Percentiles rank a stretch among this genome's conserved stretches.
Conservation (phyloP, 2,329 filamentous ascomycete species). For the Sphaceloma murrayae region DNA sequence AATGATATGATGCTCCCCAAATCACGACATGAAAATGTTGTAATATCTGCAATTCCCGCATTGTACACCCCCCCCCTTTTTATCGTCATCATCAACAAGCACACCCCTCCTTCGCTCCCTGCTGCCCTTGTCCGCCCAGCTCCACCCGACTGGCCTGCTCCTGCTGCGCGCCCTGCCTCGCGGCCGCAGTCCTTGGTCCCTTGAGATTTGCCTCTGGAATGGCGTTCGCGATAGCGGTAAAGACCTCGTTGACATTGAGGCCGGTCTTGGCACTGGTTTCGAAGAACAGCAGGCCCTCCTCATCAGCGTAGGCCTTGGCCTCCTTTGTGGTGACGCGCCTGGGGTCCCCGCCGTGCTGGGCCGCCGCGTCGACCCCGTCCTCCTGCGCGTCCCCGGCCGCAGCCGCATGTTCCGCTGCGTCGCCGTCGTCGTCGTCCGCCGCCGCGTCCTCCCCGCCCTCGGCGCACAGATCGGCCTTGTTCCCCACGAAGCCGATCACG, state of each 20-base stretch:
- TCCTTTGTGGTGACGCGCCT: conserved; percentile 86
- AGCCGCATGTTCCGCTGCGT: conserved; percentile 35
- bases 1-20: no score
- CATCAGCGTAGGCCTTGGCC: conserved; percentile 86
- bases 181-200: conserved; percentile 63
- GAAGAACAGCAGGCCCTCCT: conserved; percentile 90
- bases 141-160: conserved; percentile 69
- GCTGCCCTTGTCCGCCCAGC: conserved; percentile 58
- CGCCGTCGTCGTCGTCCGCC: conserved; percentile 39
- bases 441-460: no score
- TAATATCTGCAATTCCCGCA: neutral
- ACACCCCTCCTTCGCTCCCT: conserved; percentile 79
- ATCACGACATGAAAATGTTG: no score
- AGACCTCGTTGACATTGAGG: conserved; percentile 87
- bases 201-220: conserved; percentile 96
- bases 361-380: conserved; percentile 39
- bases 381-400: conserved; percentile 39
- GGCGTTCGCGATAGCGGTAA: conserved; percentile 94
- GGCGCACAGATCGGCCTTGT: conserved; percentile 79
- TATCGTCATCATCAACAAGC: conserved; percentile 55
- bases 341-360: conserved; percentile 60
- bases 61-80: neutral
- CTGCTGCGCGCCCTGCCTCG: conserved; percentile 45
- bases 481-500: conserved; percentile 92
- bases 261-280: conserved; percentile 98